A percentile compares a stretch with the other conserved stretches of the same genome.
Conservation (phyloP, 192 early-diverging fungal species). For the Backusella westeae region DNA sequence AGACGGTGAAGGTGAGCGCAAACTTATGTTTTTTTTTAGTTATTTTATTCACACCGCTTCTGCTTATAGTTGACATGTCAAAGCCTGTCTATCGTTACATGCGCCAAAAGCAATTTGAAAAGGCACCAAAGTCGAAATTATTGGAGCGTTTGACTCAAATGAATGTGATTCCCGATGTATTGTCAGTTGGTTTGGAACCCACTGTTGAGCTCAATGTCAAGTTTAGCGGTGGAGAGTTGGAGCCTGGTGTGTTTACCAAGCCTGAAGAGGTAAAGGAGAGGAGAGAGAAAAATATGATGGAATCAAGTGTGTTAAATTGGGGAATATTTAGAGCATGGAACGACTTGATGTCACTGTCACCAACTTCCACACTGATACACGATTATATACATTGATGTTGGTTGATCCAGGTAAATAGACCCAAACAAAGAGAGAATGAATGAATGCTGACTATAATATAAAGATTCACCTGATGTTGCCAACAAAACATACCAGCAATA, state of each 20-base stretch:
- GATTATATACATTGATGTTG: slow-evolving; percentile 68
- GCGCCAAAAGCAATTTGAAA: slow-evolving; percentile 56
- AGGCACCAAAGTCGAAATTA: slow-evolving; percentile 51
- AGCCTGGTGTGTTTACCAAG: slow-evolving; percentile 39
- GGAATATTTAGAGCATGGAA: slow-evolving; percentile 50
- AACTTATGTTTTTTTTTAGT: neutral
- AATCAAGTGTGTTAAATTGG: slow-evolving; percentile 25
- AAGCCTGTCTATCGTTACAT: slow-evolving; percentile 71
- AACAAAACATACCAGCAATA: slow-evolving; percentile 66
- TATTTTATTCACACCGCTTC: neutral
- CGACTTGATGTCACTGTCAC: slow-evolving; percentile 54
- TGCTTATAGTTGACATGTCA: slow-evolving; percentile 54
- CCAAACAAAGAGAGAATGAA: neutral
- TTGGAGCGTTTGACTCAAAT: slow-evolving; percentile 73
- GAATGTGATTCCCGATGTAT: slow-evolving; percentile 75
- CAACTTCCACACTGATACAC: slow-evolving; percentile 64
- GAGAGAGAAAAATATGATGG: neutral
- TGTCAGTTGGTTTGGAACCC: slow-evolving; percentile 49
- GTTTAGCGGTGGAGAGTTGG: slow-evolving; percentile 28
- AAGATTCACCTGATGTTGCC: slow-evolving; percentile 58
- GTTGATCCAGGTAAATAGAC: slow-evolving; percentile 58
- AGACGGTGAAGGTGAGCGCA: slow-evolving; percentile 40
- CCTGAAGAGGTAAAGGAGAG: slow-evolving; percentile 29
- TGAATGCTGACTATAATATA: neutral
- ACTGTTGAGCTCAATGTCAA: slow-evolving; percentile 42